Evolutionary conservation across 2,329 filamentous ascomycete species (phyloP).

Genomic region (Myriangium duriaei): DNA sequence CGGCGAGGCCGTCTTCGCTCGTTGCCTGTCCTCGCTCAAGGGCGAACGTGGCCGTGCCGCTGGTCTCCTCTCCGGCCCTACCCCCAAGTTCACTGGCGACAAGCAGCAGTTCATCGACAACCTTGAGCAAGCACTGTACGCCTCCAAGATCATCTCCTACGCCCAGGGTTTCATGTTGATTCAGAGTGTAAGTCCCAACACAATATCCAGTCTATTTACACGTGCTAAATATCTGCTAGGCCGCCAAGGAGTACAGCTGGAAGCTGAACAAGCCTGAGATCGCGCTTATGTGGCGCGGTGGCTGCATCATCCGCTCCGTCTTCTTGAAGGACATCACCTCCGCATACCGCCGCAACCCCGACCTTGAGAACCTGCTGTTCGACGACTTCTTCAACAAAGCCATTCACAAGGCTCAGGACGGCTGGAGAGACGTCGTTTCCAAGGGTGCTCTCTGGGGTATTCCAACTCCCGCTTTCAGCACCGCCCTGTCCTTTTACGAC

Average conservation of each 20-base stretch:
- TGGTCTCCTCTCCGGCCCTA: slow-evolving; percentile 63
- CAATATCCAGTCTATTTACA: slow-evolving; percentile 8
- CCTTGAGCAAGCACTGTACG: slow-evolving; percentile 96
- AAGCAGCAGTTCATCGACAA: slow-evolving; percentile 89
- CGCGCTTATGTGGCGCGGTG: slow-evolving; percentile 99
- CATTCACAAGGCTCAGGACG: slow-evolving; percentile 83
- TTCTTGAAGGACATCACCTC: slow-evolving; percentile 99
- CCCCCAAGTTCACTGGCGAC: slow-evolving; percentile 73
- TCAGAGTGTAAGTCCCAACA: slow-evolving; percentile 62
- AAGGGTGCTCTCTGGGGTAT: slow-evolving; percentile 91
- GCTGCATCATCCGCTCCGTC: slow-evolving; percentile 98
- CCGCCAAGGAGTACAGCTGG: slow-evolving; percentile 91
- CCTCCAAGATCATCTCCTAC: slow-evolving; percentile 99
- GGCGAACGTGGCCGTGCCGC: slow-evolving; percentile 77
- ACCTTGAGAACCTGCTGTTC: slow-evolving; percentile 96
- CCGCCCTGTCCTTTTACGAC: slow-evolving; percentile 95
- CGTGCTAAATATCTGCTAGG: slow-evolving; percentile 39
- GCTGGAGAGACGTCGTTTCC: slow-evolving; percentile 83
- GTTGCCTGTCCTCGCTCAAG: slow-evolving; percentile 92
- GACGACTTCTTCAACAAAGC: slow-evolving; percentile 99
- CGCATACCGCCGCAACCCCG: slow-evolving; percentile 85
- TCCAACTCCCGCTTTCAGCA: slow-evolving; percentile 91
- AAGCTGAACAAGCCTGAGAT: slow-evolving; percentile 99
- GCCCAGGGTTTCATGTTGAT: slow-evolving; percentile 99
- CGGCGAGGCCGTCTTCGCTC: slow-evolving; percentile 88